Base-by-base conservation (phyloP, 129 eudicot species). In the Silybum marianum region DNA sequence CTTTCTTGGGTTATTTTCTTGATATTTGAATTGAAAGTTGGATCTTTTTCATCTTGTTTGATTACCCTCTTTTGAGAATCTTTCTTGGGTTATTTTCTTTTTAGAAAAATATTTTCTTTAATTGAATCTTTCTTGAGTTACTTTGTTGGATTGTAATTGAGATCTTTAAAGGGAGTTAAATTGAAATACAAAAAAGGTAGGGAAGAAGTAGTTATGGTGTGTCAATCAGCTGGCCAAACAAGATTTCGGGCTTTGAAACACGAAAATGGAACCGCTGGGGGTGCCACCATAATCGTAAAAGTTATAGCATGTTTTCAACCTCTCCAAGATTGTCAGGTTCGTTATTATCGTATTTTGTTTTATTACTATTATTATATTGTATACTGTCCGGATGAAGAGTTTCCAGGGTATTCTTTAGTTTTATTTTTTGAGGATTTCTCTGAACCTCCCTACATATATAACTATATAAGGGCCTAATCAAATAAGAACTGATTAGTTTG, bases 301-400 rank as follows among this genome's bases (percentile, higher is more conserved):
- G 97, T 95, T 34, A 92, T 95, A 82, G 99, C 97, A 78, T 95
- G 99, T 84, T 95, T 95, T 80, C 97, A 92, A 90, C 97, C 93
- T 84, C 92, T 95, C 46, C 90, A 88, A 77, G 97, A 95, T 90
- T 95, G 99, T 85, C 97, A 92, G 97, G 99, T 92, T 75, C 9
- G 93, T 79, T 80, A 69, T 39, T 1, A 16, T 30, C 22, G 12
- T 70, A 30, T 32, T 7, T 76, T 54, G 9, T 66, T 24, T n/a
- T 32, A 2, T 7, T 21, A 48, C 14, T 48, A 14, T 48, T 48
- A 48, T 46, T 12, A 46, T 11, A 12, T 11, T 26, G 2, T 26
- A 26, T 26, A 26, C 1, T 26, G 28, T 26, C 2, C 2, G 2
- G 30, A 26, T 26, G 30, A 2, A 26, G 30, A 2, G 30, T 26